These are phyloP conservation scores for Rhodotorula glutinis DNA, from an alignment of 1,284 basidiomycete species.

Conservation along the genomic window DNA sequence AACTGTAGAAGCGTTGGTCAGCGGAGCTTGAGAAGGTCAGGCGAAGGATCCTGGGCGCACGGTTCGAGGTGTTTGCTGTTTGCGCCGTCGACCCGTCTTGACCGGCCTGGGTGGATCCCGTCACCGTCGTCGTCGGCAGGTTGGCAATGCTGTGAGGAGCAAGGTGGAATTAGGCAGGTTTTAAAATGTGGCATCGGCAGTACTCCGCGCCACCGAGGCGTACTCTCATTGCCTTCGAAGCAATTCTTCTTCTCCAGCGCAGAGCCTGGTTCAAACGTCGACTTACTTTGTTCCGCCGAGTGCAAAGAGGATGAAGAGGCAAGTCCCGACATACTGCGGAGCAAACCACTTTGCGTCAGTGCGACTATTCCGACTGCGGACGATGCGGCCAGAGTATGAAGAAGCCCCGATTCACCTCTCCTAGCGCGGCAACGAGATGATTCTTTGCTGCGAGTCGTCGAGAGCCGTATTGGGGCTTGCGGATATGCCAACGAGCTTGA, in stretches of 20 bases:
- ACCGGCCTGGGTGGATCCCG: neutral
- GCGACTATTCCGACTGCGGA: too few species aligned
- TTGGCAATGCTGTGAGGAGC: neutral
- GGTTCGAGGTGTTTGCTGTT: slow-evolving; percentile 17
- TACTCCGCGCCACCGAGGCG: too few species aligned
- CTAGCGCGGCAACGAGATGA: neutral
- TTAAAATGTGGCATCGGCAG: too few species aligned
- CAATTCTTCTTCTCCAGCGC: too few species aligned
- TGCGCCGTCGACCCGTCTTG: neutral
- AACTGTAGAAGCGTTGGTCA: neutral
- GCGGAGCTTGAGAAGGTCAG: too few species aligned
- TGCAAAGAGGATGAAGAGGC: slow-evolving; percentile 25
- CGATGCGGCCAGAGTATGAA: too few species aligned
- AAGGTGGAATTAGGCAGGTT: too few species aligned
- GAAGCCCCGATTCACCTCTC: neutral
- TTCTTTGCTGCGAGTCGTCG: neutral
- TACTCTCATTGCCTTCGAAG: too few species aligned
- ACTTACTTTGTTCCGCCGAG: slow-evolving; percentile 10
- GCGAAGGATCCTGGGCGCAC: slow-evolving; percentile 15
- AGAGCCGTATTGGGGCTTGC: neutral
- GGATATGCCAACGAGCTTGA: slow-evolving; percentile 6
- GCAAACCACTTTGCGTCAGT: too few species aligned
- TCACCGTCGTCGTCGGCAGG: slow-evolving; percentile 1
- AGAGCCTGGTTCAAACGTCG: too few species aligned
- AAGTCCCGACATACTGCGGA: slow-evolving; percentile 33